Base-by-base conservation (phyloP, 2,329 filamentous ascomycete genomes). In the Bipolaris oryzae region DNA sequence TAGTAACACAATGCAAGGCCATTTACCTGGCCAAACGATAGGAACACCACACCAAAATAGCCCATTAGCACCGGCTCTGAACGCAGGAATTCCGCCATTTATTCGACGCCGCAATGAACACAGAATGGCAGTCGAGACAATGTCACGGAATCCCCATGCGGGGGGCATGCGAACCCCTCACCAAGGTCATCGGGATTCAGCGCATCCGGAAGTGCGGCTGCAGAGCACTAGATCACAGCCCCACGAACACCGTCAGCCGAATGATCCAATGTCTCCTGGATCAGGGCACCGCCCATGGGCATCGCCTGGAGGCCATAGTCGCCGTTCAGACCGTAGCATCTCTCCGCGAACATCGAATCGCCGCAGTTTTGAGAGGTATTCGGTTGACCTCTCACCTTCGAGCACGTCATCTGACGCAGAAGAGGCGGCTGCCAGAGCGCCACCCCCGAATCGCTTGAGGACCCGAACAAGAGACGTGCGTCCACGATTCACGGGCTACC, bases 281-380 rank as follows among this genome's bases (percentile, higher is more conserved):
- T 38, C 62, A 31, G 66, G 66, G 35, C 61, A 59, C 33, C 67
- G 63, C 45, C 35, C 58, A 13, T 48, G 53, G 15, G 43, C 59
- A 20, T 60, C 58, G 20, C 38, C 57, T 28, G 31, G 55, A 25
- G 35, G 57, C 5, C 66, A 67, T 33, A 50, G 50, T 38, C 68
- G 64, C 20, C 67, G 64, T 25, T 63, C 68, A 49, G 66, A 71
- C 33, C 65, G 64, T 15, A 71, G 64, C 44, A 55, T 61, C 6
- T 72, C 70, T 46, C 71, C 69, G 5, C 66, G 69, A 34, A 69
- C 65, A 16, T 69, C 71, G n/a, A 62, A 66, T 43, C 70, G 73
- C 38, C 69, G 73, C n/a, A 71, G 57, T 58, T 74, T 64, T 41
- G 70, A 73, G 25, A 61, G 65, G 18, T 75, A 73, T 38, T 64